Percentiles rank a stretch among this genome's conserved stretches.
Evolutionary conservation across 1,284 basidiomycete genomes (phyloP).

Genomic region (Ustilago esculenta): DNA sequence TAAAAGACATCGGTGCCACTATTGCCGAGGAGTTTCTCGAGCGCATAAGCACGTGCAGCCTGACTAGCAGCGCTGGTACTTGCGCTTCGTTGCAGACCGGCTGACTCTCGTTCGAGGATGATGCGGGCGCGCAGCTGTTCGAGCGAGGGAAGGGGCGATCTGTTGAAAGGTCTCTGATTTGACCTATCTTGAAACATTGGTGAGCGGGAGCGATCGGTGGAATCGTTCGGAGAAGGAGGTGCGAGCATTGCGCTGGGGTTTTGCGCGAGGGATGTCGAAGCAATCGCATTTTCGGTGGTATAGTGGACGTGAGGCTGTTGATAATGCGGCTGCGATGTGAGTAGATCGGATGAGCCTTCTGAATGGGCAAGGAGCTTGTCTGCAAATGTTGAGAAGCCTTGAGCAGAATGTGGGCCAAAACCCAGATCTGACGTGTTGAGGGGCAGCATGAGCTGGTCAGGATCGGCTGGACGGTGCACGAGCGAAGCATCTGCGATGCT

Average conservation of each 20-base stretch:
- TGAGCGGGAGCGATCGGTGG: constrained; percentile 29
- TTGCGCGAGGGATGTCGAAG: constrained; percentile 3
- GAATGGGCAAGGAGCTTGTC: not conserved
- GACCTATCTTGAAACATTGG: constrained; percentile 24
- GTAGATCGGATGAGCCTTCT: constrained; percentile 3
- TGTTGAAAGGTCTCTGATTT: constrained; percentile 28
- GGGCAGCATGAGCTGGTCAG: not conserved
- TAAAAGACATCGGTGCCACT: constrained; percentile 47
- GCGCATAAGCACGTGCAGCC: constrained; percentile 62
- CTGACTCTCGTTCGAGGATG: constrained; percentile 54
- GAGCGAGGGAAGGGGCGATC: constrained; percentile 59
- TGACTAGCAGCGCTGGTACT: constrained; percentile 61
- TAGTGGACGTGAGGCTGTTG: not conserved
- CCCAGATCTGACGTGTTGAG: constrained; percentile 3
- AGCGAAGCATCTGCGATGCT: not conserved
- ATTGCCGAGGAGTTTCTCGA: constrained; percentile 63
- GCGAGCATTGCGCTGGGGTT: constrained; percentile 1
- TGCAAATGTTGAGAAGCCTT: not conserved
- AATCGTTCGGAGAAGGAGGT: constrained; percentile 3
- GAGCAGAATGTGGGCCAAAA: not conserved
- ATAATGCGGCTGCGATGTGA: constrained; percentile 1
- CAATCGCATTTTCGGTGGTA: not conserved
- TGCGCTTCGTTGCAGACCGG: constrained; percentile 54
- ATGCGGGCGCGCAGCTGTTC: constrained; percentile 63
- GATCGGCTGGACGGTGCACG: not conserved